Evolutionary conservation across 2,329 filamentous ascomycete genomes (phyloP).

Genomic region (Xylaria sp.): DNA sequence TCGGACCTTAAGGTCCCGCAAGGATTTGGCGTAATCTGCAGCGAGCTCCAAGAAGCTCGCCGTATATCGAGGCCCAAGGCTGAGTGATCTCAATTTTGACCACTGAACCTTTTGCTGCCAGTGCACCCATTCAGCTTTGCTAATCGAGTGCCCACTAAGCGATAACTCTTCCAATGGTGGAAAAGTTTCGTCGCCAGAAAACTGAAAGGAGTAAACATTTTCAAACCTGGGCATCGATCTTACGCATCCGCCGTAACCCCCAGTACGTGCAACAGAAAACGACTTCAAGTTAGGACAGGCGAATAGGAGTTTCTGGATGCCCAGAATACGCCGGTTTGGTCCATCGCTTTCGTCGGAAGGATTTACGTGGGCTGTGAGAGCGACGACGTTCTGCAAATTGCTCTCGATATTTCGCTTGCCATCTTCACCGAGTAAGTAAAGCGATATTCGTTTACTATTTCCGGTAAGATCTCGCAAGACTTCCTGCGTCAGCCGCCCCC

Average conservation of each 20-base stretch:
- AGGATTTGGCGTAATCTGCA: neutral
- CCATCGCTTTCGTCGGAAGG: neutral
- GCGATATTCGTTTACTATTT: neutral
- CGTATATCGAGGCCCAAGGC: slow-evolving; percentile 4
- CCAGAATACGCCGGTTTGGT: slow-evolving; percentile 2
- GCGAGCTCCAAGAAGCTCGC: slow-evolving; percentile 3
- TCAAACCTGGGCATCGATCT: neutral
- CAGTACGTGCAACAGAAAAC: neutral
- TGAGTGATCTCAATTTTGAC: slow-evolving; percentile 17
- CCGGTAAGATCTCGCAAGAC: neutral
- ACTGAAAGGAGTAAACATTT: neutral
- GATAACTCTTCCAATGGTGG: slow-evolving; percentile 15
- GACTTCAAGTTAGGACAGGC: slow-evolving; percentile 19
- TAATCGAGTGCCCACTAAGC: neutral
- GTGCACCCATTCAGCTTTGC: neutral
- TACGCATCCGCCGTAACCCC: slow-evolving; percentile 15
- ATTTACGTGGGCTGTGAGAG: neutral
- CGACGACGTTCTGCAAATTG: slow-evolving; percentile 3
- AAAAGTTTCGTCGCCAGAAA: slow-evolving; percentile 9
- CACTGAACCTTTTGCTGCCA: slow-evolving; percentile 10
- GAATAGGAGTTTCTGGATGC: slow-evolving; percentile 14
- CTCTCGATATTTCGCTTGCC: neutral
- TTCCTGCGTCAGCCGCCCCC: neutral
- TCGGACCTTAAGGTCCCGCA: neutral
- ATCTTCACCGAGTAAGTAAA: slow-evolving; percentile 15